Conservation (phyloP, 495 filamentous ascomycete genomes). For the Delitschia confertaspora region DNA sequence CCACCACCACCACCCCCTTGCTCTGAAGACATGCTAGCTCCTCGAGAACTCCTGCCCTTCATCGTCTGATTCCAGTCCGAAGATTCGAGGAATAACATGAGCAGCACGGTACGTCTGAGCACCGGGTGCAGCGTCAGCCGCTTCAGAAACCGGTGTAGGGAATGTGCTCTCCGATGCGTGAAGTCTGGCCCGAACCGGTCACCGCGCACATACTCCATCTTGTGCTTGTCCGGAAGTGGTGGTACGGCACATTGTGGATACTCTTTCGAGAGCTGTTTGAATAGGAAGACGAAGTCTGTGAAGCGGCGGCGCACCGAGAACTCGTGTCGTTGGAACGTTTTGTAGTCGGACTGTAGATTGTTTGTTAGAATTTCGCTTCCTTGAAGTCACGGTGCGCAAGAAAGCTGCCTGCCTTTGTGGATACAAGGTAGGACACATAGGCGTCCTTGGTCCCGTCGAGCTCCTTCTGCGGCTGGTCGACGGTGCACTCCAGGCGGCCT, state of each 20-base stretch:
- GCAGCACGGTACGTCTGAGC: conserved; percentile 69
- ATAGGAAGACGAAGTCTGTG: conserved; percentile 95
- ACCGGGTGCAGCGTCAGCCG: conserved; percentile 82
- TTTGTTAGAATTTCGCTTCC: conserved; percentile 7
- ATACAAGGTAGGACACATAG: conserved; percentile 90
- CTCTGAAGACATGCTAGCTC: conserved; percentile 46
- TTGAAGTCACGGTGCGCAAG: too few species aligned
- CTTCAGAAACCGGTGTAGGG: conserved; percentile 82
- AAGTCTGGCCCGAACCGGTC: conserved; percentile 93
- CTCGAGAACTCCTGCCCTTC: conserved; percentile 60
- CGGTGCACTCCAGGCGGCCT: conserved; percentile 73
- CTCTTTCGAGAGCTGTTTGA: conserved; percentile 75
- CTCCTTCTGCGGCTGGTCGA: conserved; percentile 78
- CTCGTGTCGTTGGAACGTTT: conserved; percentile 72
- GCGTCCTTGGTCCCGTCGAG: conserved; percentile 96
- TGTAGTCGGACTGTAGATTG: conserved; percentile 69
- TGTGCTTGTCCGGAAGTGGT: conserved; percentile 94
- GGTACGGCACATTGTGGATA: conserved; percentile 89
- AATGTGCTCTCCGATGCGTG: conserved; percentile 80
- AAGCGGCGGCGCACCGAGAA: conserved; percentile 79
- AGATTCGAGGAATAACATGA: conserved; percentile 84
- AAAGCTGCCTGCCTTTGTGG: conserved; percentile 60
- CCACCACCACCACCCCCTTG: conserved; percentile 41
- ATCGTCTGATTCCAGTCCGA: conserved; percentile 95
- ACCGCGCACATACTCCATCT: conserved; percentile 94